Percentiles rank a stretch among this genome's conserved stretches.
phyloP scores from a whole-genome alignment of 2,329 filamentous ascomycete genomes.

The Sporothrix variecibatus region DNA sequence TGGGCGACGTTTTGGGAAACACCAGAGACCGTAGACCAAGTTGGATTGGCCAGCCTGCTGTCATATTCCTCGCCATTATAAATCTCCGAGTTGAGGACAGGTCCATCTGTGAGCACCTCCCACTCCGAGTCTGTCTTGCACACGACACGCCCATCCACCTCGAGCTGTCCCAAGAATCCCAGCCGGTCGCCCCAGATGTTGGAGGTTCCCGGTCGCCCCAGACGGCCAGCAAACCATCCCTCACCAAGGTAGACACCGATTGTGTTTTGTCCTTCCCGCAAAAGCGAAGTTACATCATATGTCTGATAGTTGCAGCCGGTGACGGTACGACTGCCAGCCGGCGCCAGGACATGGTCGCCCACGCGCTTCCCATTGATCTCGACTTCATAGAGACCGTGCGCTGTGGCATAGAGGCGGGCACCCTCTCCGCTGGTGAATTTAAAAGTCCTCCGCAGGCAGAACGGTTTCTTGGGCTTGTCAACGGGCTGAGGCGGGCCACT shows the following conservation, averaged over 20 bases:
- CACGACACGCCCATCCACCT: conserved; percentile 14
- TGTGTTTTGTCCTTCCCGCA: conserved; percentile 32
- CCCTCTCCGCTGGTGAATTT: not conserved
- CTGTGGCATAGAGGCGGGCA: conserved; percentile 41
- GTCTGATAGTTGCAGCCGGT: conserved; percentile 46
- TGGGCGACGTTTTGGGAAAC: not conserved
- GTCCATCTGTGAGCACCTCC: not conserved
- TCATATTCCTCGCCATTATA: conserved; percentile 55
- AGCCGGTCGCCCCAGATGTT: conserved; percentile 45
- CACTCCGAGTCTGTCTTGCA: not conserved
- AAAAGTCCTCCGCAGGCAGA: not conserved
- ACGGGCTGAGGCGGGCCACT: not conserved
- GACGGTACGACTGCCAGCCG: conserved; percentile 46
- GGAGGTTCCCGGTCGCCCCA: conserved; percentile 45
- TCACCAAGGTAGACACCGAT: conserved; percentile 46
- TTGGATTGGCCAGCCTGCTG: conserved; percentile 32
- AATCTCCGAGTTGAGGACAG: conserved; percentile 40
- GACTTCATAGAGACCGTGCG: conserved; percentile 40
- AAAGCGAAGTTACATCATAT: conserved; percentile 43
- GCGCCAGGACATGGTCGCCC: conserved; percentile 39
- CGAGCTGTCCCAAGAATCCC: conserved; percentile 43
- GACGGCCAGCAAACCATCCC: conserved; percentile 32
- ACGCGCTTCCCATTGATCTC: conserved; percentile 42
- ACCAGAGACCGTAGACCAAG: not conserved
- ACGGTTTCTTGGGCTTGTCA: not conserved